Percentiles rank a stretch among this genome's conserved stretches.
Evolutionary conservation across 1,139 yeast species (phyloP).

Genomic region (Geotrichum histeridarum): DNA sequence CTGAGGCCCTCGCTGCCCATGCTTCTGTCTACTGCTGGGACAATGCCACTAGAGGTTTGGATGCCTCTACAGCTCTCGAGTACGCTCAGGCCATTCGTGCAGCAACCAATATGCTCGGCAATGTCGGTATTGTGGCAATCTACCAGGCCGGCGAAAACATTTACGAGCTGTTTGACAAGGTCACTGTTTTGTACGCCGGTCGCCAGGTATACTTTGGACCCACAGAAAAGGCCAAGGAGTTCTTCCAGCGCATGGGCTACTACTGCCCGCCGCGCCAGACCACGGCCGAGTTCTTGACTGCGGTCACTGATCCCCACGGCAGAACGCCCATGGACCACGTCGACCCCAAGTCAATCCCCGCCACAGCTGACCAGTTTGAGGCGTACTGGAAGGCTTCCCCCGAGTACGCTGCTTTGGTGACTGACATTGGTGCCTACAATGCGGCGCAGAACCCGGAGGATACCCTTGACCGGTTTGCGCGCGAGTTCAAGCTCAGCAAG

Average conservation of each 20-base stretch:
- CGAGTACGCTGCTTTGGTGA: constrained; percentile 40
- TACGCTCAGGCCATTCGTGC: constrained; percentile 56
- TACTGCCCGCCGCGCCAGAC: constrained; percentile 55
- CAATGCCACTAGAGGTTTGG: constrained; percentile 66
- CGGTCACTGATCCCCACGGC: constrained; percentile 54
- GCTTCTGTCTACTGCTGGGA: constrained; percentile 62
- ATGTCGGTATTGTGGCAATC: constrained; percentile 50
- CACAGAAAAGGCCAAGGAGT: constrained; percentile 45
- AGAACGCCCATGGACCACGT: constrained; percentile 41
- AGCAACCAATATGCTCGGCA: constrained; percentile 49
- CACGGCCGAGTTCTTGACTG: constrained; percentile 53
- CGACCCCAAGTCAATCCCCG: constrained; percentile 42
- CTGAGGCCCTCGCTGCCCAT: constrained; percentile 54
- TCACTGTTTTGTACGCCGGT: constrained; percentile 54
- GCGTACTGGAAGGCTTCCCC: constrained; percentile 49
- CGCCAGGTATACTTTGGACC: constrained; percentile 56
- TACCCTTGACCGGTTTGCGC: constrained; percentile 19
- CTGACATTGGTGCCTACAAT: constrained; percentile 41
- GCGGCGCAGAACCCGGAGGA: constrained; percentile 40
- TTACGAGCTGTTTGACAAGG: constrained; percentile 56
- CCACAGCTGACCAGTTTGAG: constrained; percentile 52
- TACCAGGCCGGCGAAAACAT: constrained; percentile 64
- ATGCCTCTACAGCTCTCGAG: constrained; percentile 64
- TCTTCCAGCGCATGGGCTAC: constrained; percentile 57
- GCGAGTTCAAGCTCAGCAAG: constrained; percentile 26